Conservation (phyloP, 257 asterid genomes). For the Scutellaria galericulata region DNA sequence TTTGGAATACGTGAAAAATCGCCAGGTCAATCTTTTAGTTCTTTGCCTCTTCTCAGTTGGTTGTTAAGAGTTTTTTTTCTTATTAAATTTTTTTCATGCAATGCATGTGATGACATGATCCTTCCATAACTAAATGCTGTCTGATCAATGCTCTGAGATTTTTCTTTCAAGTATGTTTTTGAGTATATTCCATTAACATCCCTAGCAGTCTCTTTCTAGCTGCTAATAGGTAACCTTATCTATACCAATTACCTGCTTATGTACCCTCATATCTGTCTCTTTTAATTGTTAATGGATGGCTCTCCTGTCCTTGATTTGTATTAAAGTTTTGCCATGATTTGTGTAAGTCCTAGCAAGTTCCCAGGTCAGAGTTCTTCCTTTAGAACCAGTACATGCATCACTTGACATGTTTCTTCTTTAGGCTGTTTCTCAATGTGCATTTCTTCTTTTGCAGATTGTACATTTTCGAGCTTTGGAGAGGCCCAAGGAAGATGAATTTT, state of each 20-base stretch:
- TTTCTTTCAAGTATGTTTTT: not conserved
- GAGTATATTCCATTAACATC: constrained; percentile 7
- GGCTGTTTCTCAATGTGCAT: constrained; percentile 26
- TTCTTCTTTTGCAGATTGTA: constrained; percentile 64
- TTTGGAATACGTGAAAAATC: constrained; percentile 91
- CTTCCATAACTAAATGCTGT: constrained; percentile 3
- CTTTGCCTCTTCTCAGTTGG: not conserved
- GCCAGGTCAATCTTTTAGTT: constrained; percentile 65
- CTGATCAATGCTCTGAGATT: not conserved
- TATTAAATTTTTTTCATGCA: constrained; percentile 14
- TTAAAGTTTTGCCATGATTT: constrained; percentile 22
- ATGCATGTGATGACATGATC: not conserved
- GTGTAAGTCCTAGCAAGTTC: constrained; percentile 1
- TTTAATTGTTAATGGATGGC: not conserved
- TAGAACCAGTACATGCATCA: not conserved
- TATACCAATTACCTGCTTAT: constrained; percentile 8
- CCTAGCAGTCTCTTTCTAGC: not conserved
- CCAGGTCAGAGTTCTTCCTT: not conserved
- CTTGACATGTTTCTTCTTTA: not conserved
- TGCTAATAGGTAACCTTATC: constrained; percentile 2
- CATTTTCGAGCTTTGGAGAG: constrained; percentile 88
- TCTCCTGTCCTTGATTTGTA: not conserved
- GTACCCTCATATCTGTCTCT: constrained; percentile 12
- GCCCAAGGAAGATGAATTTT: constrained; percentile 94
- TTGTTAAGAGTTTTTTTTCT: not conserved